Evolutionary conservation across 1,284 basidiomycete genomes (phyloP), one percentile per base, ranked within the genome.

Genomic region (Malassezia sympodialis): DNA sequence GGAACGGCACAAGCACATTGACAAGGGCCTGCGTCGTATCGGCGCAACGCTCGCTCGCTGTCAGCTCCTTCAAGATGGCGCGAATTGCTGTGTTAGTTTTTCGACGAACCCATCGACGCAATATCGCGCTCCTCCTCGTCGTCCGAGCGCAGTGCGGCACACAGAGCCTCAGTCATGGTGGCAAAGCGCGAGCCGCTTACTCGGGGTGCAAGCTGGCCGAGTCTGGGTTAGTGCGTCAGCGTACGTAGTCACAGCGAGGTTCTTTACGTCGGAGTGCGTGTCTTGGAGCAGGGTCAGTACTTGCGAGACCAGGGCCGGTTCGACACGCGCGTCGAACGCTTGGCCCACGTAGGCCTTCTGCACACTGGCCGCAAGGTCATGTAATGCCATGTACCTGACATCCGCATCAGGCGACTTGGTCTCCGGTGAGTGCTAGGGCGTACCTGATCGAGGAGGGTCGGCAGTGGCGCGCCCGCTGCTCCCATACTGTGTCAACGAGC

Each of bases 231-330:
- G 32, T 24, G 17, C 19, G 17, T 8, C 8, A 7, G 56, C 81
- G 55, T 66, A 88, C 91, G 88, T 90, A 78, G 90, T 88, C 14
- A 94, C 91, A 2, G 90, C 89, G 72, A 90, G 86, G 74, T 96
- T 96, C 80, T 96, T 96, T 62, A 98, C 94, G 78, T 98, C 93
- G 14, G 88, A 89, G 67, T 94, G 96, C 76, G 84, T 84, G 77
- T 98, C 94, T 69, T 88, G 84, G 11, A 94, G 84, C 21, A 93
- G 80, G 21, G 82, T 79, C 21, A 96, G 79, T 1, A 94, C 89
- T 67, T 86, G 83, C 41, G 80, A 81, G 42, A 90, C 79, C 28
- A 89, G 82, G 67, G 85, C 87, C 72, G 79, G 83, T 78, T 96
- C 91, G 31, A 59, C 53, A 23, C 21, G 34, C 23, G 63, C 62